A percentile compares a stretch with the other conserved stretches of the same genome.
These are phyloP conservation scores for Xylaria sp. DNA, from an alignment of 2,329 filamentous ascomycete species.

Conservation along the genomic window DNA sequence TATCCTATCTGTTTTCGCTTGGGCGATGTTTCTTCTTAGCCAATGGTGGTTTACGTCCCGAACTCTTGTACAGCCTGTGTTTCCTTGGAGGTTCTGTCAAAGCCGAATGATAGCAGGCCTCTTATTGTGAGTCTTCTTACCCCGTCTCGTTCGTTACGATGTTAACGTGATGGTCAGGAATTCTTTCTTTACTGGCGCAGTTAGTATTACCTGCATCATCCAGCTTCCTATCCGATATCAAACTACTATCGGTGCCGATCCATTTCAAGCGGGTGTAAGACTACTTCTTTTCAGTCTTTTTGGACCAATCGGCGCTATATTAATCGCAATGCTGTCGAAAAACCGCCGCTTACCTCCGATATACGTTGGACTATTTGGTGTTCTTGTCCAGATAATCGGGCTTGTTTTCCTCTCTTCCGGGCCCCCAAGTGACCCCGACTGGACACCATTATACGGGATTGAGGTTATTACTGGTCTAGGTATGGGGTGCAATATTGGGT, in stretches of 20 bases:
- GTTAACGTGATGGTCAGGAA: constrained; percentile 28
- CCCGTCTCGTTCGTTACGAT: too few relatives aligned
- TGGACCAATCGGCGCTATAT: constrained; percentile 24
- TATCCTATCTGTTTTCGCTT: constrained; percentile 23
- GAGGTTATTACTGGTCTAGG: constrained; percentile 34
- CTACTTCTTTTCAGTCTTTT: constrained; percentile 31
- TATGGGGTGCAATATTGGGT: constrained; percentile 30
- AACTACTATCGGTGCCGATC: constrained; percentile 30
- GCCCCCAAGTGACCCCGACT: too few relatives aligned
- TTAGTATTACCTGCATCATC: constrained; percentile 35
- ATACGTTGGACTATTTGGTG: too few relatives aligned
- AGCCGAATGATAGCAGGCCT: constrained; percentile 35
- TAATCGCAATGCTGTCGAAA: constrained; percentile 22
- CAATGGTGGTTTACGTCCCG: constrained; percentile 29
- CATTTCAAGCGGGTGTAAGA: constrained; percentile 33
- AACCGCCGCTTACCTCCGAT: too few relatives aligned
- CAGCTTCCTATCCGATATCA: constrained; percentile 36
- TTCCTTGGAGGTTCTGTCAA: constrained; percentile 37
- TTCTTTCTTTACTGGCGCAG: constrained; percentile 33
- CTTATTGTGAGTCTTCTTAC: constrained; percentile 21
- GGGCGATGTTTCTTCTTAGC: constrained; percentile 35
- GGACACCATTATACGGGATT: constrained; percentile 36
- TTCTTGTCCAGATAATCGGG: too few relatives aligned
- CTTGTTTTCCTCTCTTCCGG: too few relatives aligned
- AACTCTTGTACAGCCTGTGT: constrained; percentile 31